Evolutionary conservation across 2,329 filamentous ascomycete genomes (phyloP).

Genomic region (Penicillium sp.): DNA sequence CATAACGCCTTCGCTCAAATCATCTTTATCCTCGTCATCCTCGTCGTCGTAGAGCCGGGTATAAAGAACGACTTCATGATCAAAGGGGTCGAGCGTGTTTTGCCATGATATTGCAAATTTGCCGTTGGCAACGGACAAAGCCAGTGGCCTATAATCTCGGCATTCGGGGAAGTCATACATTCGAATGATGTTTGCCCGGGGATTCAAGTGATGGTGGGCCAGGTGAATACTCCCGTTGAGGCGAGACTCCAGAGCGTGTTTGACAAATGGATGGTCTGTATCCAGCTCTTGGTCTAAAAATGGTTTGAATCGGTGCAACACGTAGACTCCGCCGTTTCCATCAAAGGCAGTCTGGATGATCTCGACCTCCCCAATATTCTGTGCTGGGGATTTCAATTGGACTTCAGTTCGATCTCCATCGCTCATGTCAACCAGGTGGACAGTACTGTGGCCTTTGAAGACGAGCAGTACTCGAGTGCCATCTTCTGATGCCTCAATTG

Average conservation of each 20-base stretch:
- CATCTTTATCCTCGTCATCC: background rate
- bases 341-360: conserved; percentile 35
- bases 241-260: conserved; percentile 30
- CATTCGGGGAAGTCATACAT: conserved; percentile 34
- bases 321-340: conserved; percentile 24
- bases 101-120: conserved; percentile 43
- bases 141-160: conserved; percentile 31
- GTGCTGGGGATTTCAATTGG: conserved; percentile 25
- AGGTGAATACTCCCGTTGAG: conserved; percentile 29
- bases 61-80: conserved; percentile 36
- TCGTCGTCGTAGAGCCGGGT: conserved; percentile 4
- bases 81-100: conserved; percentile 20
- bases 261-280: conserved; percentile 34
- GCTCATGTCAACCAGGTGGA: conserved; percentile 29
- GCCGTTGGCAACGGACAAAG: conserved; percentile 26
- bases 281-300: conserved; percentile 22
- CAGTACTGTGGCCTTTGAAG: conserved; percentile 30
- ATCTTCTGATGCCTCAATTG: conserved; percentile 22
- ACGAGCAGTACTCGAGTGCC: conserved; percentile 29
- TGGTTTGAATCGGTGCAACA: conserved; percentile 37
- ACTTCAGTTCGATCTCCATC: conserved; percentile 19
- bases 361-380: conserved; percentile 30
- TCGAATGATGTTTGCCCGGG: conserved; percentile 13
- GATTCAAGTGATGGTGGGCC: conserved; percentile 27
- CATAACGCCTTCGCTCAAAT: too few species aligned